Base-by-base conservation (phyloP, 208 protist species). In the Tetramitus jugosus region DNA sequence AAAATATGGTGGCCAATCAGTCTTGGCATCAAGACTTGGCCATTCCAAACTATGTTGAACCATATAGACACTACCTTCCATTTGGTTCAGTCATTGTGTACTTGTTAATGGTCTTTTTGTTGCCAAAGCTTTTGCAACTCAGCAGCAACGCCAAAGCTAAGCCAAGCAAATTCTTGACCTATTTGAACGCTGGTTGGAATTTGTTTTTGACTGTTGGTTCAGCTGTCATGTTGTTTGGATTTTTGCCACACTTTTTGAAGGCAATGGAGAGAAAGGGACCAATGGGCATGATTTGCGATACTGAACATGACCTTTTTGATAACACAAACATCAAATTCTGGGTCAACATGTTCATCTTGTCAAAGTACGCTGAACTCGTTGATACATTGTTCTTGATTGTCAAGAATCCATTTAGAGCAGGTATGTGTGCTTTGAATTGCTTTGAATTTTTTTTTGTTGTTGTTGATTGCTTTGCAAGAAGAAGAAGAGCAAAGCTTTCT, bases 161-260 rank as follows among this genome's bases (percentile, higher is more conserved):
- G 10, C n/a, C n/a, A n/a, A n/a, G n/a, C n/a, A n/a, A n/a, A n/a
- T n/a, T n/a, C n/a, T n/a, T n/a, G n/a, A n/a, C n/a, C n/a, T n/a
- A n/a, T n/a, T 56, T 56, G 49, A 56, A 56, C 49, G 14, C 20
- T 56, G 26, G 39, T 37, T 71, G 65, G 65, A 71, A 71, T 71
- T 31, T 71, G 0, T 71, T 71, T n/a, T 71, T 71, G n/a, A 35
- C n/a, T 71, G 26, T 71, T 45, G 26, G 26, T 0, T 31, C 14
- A 33, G 4, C 35, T 10, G 35, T n/a, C 65, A 71, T 71, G 65
- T 42, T 71, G 17, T 33, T 71, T 20, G 65, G 65, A 49, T 14
- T 40, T 71, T 0, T 71, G 10, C 65, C 65, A 49, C 49, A 46
- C 17, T n/a, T 42, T 31, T 20, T 3, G 10, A n/a, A 17, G 4